Percentiles rank a stretch among this genome's conserved stretches.
These are phyloP conservation scores for Yarrowia sp. DNA, from an alignment of 805 yeast species.

Conservation along the genomic window DNA sequence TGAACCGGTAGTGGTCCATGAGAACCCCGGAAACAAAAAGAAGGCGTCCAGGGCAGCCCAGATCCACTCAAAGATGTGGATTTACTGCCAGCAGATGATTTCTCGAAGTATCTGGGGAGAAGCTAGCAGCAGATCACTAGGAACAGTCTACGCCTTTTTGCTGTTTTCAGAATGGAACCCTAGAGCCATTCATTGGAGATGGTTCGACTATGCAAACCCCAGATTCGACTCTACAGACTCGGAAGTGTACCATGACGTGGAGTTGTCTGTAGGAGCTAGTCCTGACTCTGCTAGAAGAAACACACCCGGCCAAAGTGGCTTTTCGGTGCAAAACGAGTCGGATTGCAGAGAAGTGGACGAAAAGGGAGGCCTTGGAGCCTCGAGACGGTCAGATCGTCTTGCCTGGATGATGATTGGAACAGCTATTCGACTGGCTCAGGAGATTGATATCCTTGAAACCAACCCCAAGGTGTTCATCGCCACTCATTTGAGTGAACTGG, in stretches of 20 bases:
- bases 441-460: constrained; percentile 78
- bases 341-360: constrained; percentile 51
- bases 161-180: constrained; percentile 96
- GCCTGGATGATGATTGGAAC: constrained; percentile 94
- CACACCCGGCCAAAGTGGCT: neutral
- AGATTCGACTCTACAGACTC: constrained; percentile 40
- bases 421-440: constrained; percentile 85
- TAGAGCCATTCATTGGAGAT: constrained; percentile 86
- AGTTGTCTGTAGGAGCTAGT: constrained; percentile 11
- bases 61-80: constrained; percentile 86
- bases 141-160: constrained; percentile 83
- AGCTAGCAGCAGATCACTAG: constrained; percentile 84
- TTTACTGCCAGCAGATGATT: constrained; percentile 77
- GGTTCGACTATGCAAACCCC: constrained; percentile 72
- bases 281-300: constrained; percentile 32
- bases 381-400: constrained; percentile 86
- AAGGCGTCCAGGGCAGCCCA: constrained; percentile 48
- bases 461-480: constrained; percentile 79
- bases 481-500: constrained; percentile 82
- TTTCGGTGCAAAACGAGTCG: neutral
- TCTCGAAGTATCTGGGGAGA: constrained; percentile 95
- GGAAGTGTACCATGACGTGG: constrained; percentile 40
- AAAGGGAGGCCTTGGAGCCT: constrained; percentile 79
- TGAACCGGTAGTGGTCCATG: constrained; percentile 39
- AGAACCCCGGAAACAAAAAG: constrained; percentile 25